Conservation (phyloP, 805 yeast species). For the Naumovozyma dairenensis region DNA sequence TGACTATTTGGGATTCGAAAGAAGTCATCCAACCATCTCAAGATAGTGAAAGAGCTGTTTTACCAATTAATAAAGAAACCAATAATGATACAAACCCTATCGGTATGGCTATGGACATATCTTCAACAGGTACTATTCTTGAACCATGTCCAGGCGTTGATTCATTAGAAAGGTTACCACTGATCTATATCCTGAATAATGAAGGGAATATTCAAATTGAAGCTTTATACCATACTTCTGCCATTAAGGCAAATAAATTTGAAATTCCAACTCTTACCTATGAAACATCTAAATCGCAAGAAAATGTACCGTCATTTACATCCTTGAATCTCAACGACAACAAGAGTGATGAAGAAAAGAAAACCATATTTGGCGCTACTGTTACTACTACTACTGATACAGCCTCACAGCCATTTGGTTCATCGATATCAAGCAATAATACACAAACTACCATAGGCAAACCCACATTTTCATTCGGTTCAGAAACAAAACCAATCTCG, state of each 20-base stretch:
- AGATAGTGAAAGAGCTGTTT: conserved; percentile 62
- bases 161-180: conserved; percentile 51
- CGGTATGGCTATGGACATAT: conserved; percentile 58
- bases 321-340: too few relatives aligned
- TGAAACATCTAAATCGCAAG: too few relatives aligned
- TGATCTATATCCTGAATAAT: conserved; percentile 51
- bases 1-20: conserved; percentile 36
- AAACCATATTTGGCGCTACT: too few relatives aligned
- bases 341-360: too few relatives aligned
- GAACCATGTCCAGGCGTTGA: conserved; percentile 55
- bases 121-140: conserved; percentile 33
- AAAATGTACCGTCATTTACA: too few relatives aligned
- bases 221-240: conserved; percentile 51
- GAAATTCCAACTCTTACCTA: too few relatives aligned
- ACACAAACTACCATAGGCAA: too few relatives aligned
- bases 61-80: conserved; percentile 59
- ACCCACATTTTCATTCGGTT: too few relatives aligned
- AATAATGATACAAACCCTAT: conserved; percentile 62
- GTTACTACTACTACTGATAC: too few relatives aligned
- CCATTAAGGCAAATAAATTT: conserved; percentile 33
- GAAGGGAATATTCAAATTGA: conserved; percentile 55
- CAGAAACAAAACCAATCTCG: too few relatives aligned
- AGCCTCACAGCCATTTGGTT: too few relatives aligned
- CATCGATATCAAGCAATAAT: too few relatives aligned
- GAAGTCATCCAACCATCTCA: conserved; percentile 41